phyloP scores from a whole-genome alignment of 805 yeast species.

The Lipomyces starkeyi region DNA sequence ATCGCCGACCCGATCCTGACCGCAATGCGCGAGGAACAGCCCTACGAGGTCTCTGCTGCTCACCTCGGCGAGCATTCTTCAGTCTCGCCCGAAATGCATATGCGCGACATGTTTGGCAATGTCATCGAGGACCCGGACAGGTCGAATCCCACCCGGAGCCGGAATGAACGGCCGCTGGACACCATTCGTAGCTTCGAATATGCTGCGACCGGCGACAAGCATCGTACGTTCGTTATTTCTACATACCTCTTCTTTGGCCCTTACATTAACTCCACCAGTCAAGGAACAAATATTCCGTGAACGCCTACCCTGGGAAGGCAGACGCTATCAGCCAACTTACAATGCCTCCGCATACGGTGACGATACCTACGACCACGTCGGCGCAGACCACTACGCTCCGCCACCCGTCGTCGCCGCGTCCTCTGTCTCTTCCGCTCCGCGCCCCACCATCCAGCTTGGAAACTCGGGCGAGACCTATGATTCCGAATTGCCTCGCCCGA shows the following conservation, averaged over 20 bases:
- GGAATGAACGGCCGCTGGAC: slow-evolving; percentile 97
- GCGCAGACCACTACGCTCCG: neutral
- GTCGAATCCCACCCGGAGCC: slow-evolving; percentile 89
- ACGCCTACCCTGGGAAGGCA: slow-evolving; percentile 44
- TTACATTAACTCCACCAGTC: slow-evolving; percentile 12
- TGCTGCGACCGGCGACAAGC: slow-evolving; percentile 84
- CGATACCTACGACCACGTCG: slow-evolving; percentile 41
- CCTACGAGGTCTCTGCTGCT: slow-evolving; percentile 72
- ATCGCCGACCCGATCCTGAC: slow-evolving; percentile 78
- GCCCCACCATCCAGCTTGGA: slow-evolving; percentile 39
- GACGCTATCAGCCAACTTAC: slow-evolving; percentile 36
- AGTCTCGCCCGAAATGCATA: slow-evolving; percentile 58
- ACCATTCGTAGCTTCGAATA: slow-evolving; percentile 94
- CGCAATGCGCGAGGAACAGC: slow-evolving; percentile 96
- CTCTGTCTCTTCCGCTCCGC: slow-evolving; percentile 28
- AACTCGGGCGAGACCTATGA: slow-evolving; percentile 40
- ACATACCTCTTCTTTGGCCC: neutral
- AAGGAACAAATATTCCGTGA: slow-evolving; percentile 49
- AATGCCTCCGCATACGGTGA: slow-evolving; percentile 50
- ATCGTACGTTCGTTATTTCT: slow-evolving; percentile 26
- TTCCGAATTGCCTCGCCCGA: slow-evolving; percentile 47
- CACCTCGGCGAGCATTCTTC: slow-evolving; percentile 48
- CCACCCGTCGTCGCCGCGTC: neutral
- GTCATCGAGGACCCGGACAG: slow-evolving; percentile 79
- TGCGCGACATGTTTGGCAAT: slow-evolving; percentile 85